phyloP scores from a whole-genome alignment of 768 basidiomycete genomes.

The Tulasnella sp. region DNA sequence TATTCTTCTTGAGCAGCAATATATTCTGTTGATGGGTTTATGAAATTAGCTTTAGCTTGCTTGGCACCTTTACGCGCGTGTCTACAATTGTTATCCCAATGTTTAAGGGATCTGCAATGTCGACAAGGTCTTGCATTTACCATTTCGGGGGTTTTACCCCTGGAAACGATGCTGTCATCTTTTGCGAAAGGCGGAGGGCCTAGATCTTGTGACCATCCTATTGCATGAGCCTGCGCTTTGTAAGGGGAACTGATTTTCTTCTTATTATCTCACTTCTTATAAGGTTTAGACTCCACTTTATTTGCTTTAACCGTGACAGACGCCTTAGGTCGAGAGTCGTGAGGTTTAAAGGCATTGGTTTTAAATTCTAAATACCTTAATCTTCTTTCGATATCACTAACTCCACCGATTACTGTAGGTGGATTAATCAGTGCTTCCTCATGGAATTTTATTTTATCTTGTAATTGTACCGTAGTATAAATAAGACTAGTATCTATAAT shows the following conservation, averaged over 20 bases:
- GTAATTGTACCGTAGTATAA: neutral
- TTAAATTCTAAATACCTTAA: too few species aligned
- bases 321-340: too few species aligned
- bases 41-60: slow-evolving; percentile 20
- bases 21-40: slow-evolving; percentile 9
- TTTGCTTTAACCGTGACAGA: too few species aligned
- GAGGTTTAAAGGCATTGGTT: too few species aligned
- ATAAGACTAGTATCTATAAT: slow-evolving; percentile 13
- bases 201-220: slow-evolving; percentile 6
- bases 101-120: slow-evolving; percentile 27
- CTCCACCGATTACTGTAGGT: neutral
- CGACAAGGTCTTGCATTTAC: slow-evolving; percentile 26
- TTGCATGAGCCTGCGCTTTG: too few species aligned
- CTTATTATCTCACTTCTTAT: too few species aligned
- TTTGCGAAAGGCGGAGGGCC: slow-evolving; percentile 21
- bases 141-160: slow-evolving; percentile 17
- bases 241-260: too few species aligned
- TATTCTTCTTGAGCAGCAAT: slow-evolving; percentile 24
- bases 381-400: too few species aligned
- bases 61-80: slow-evolving; percentile 20
- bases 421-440: neutral
- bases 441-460: slow-evolving; percentile 1
- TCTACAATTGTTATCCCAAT: slow-evolving; percentile 29
- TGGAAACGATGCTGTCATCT: slow-evolving; percentile 21
- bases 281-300: too few species aligned